Percentiles rank a stretch among this genome's conserved stretches.
Conservation (phyloP, 2,329 filamentous ascomycete species). For the Aspergillus udagawae region DNA sequence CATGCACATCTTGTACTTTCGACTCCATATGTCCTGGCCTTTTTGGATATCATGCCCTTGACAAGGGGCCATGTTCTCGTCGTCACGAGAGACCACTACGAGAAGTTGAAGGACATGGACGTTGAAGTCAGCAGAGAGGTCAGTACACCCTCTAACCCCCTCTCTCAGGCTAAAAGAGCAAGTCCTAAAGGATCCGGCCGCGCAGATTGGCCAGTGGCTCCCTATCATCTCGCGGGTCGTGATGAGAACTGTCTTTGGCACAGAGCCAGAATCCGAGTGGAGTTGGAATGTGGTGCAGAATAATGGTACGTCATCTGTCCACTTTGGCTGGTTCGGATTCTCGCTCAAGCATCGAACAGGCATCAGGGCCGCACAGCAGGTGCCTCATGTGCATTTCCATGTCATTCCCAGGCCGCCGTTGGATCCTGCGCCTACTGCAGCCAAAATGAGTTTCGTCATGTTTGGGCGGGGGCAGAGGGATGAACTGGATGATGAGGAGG, state of each 20-base stretch:
- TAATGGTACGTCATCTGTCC: constrained; percentile 55
- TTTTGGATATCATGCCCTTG: constrained; percentile 90
- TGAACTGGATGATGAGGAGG: constrained; percentile 46
- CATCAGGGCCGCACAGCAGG: constrained; percentile 81
- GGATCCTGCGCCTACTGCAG: constrained; percentile 16
- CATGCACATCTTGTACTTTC: constrained; percentile 64
- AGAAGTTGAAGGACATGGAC: constrained; percentile 70
- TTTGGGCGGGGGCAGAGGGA: constrained; percentile 46
- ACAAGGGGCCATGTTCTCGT: constrained; percentile 79
- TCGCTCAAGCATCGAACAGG: constrained; percentile 42
- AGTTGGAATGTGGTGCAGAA: constrained; percentile 99
- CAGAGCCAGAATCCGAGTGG: constrained; percentile 19
- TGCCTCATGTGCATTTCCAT: constrained; percentile 92
- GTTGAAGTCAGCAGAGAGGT: constrained; percentile 63
- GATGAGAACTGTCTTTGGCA: constrained; percentile 61
- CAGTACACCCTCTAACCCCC: constrained; percentile 34
- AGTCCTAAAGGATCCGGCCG: background rate
- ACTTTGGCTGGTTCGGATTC: constrained; percentile 1
- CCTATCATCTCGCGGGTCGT: constrained; percentile 62
- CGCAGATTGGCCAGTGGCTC: constrained; percentile 44
- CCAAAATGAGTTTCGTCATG: constrained; percentile 38
- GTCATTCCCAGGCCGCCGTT: constrained; percentile 72
- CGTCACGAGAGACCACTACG: constrained; percentile 70
- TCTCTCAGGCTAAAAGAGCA: background rate
- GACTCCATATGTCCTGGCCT: constrained; percentile 73